Evolutionary conservation across 495 filamentous ascomycete species (phyloP), one percentile per base, ranked within the genome.

Genomic region (Jackrogersella multiformis): DNA sequence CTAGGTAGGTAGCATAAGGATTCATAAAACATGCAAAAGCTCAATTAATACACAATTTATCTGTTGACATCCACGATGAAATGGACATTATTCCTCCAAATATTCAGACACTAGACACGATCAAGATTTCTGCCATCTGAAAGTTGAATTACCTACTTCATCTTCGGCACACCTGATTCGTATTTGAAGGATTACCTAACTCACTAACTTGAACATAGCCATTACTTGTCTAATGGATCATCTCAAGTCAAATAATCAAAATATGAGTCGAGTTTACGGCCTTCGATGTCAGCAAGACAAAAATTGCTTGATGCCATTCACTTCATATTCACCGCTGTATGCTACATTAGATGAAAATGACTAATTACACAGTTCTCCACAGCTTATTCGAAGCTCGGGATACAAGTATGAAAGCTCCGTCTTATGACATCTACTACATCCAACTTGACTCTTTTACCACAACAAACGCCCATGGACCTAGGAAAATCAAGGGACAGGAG

Each of bases 371-470:
- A 13, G 13, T 7, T 10, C 1, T 26, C 16, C 2, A n/a, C 24
- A 24, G 13, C 16, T n/a, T 26, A 46, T 46, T 26, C 26, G 26
- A 5, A 24, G n/a, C n/a, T n/a, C n/a, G n/a, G n/a, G n/a, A n/a
- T n/a, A n/a, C 7, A 18, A 18, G 2, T 28, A 30, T 13, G 45
- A 49, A 24, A 28, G 10, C 9, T 38, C n/a, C 15, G 6, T 12
- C 16, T 16, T 7, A 24, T 56, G 44, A 71, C 38, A 32, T 73
- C 21, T 77, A 71, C 41, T 65, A 64, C 38, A 62, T 69, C 5
- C 68, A 15, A n/a, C 9, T 77, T 0, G 51, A 69, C 13, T 77
- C 70, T 0, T 76, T 71, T 32, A n/a, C 13, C 9, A 24, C 38
- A 4, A 51, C 56, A 5, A 56, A 13, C 0, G 26, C 38, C 5